Conservation (phyloP, 305 asterid species). For the Vinca major region DNA sequence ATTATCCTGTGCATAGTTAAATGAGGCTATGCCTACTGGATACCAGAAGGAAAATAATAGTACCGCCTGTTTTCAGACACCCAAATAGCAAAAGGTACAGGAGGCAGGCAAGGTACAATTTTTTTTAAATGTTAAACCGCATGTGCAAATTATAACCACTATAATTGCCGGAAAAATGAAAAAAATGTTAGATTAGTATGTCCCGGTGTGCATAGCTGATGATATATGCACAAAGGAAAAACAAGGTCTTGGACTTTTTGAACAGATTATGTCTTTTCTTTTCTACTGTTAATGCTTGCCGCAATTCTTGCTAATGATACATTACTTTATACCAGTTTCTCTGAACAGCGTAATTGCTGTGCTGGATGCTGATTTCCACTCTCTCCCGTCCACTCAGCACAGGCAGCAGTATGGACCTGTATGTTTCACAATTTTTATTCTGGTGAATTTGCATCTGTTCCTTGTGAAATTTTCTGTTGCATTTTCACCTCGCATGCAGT, state of each 20-base stretch:
- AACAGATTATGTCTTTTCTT: not conserved
- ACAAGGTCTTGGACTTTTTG: not conserved
- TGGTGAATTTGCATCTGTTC: slow-evolving; percentile 2
- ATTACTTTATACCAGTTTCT: slow-evolving; percentile 49
- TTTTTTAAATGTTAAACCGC: not conserved
- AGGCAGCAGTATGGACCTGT: slow-evolving; percentile 98
- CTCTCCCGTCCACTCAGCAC: slow-evolving; percentile 93
- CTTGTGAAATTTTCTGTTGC: not conserved
- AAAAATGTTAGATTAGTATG: not conserved
- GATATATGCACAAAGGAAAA: not conserved
- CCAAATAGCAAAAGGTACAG: not conserved
- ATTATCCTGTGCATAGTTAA: not conserved
- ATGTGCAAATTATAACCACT: not conserved
- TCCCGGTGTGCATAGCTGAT: not conserved
- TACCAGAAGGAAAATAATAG: not conserved
- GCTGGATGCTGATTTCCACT: slow-evolving; percentile 91
- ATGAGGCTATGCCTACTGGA: not conserved
- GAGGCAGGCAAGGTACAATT: not conserved
- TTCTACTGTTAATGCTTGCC: not conserved
- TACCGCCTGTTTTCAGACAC: not conserved
- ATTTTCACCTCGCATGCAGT: slow-evolving; percentile 2
- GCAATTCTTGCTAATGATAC: slow-evolving; percentile 20
- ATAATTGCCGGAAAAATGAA: not conserved
- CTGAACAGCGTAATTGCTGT: slow-evolving; percentile 94
- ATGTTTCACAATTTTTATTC: slow-evolving; percentile 27